phyloP scores from a whole-genome alignment of 352 stramenopile species.

The Saprolegnia parasitica region DNA sequence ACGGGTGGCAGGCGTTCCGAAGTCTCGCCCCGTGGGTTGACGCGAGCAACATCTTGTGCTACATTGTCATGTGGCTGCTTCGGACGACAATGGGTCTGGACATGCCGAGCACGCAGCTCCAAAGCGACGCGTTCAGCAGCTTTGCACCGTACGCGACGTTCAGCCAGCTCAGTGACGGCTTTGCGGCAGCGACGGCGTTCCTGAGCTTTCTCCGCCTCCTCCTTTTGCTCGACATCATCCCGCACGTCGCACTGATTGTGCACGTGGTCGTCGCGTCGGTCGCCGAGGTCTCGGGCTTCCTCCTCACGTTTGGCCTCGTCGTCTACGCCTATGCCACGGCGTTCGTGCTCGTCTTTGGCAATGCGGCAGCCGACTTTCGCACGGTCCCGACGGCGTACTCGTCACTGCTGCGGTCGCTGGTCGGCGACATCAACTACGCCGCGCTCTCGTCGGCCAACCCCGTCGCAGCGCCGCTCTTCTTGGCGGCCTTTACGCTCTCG shows the following conservation, averaged over 20 bases:
- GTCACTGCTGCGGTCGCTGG: conserved; percentile 39
- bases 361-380: conserved; percentile 35
- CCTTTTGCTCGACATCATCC: conserved; percentile 40
- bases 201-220: conserved; percentile 44
- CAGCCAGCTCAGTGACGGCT: conserved; percentile 37
- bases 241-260: conserved; percentile 42
- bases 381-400: conserved; percentile 37
- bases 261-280: conserved; percentile 35
- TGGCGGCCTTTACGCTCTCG: conserved; percentile 43
- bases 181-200: conserved; percentile 40
- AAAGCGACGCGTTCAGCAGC: conserved; percentile 34
- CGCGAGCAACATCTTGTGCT: conserved; percentile 37
- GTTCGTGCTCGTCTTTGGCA: conserved; percentile 40
- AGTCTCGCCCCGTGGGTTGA: conserved; percentile 32
- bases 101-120: conserved; percentile 36
- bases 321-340: conserved; percentile 47
- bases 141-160: conserved; percentile 41
- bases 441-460: neutral
- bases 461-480: conserved; percentile 31
- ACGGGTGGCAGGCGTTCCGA: conserved; percentile 26
- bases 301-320: conserved; percentile 36
- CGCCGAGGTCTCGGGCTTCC: conserved; percentile 36
- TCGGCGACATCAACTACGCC: conserved; percentile 35
- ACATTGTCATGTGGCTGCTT: conserved; percentile 44
- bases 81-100: conserved; percentile 39